Conservation (phyloP, 805 yeast genomes). For the Hanseniaspora guilliermondii region DNA sequence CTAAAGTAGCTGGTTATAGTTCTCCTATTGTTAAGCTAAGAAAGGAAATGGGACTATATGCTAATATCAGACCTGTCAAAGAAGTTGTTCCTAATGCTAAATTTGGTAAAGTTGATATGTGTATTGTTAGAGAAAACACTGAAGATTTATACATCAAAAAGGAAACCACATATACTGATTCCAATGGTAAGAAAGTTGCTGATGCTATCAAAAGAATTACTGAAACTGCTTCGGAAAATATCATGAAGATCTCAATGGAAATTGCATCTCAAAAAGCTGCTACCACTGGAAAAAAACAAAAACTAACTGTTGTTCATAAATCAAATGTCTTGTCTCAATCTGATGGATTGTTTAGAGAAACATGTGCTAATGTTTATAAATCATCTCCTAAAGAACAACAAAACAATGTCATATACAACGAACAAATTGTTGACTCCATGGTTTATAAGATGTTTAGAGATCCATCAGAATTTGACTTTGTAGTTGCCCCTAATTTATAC, state of each 20-base stretch:
- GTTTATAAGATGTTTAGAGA: constrained; percentile 98
- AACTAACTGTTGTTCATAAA: constrained; percentile 85
- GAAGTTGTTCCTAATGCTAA: constrained; percentile 67
- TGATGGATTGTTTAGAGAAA: constrained; percentile 93
- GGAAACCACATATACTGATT: constrained; percentile 55
- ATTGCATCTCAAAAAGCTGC: constrained; percentile 88
- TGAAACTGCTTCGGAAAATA: constrained; percentile 71
- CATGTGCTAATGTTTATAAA: constrained; percentile 36
- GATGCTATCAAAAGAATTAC: constrained; percentile 96
- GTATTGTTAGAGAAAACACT: constrained; percentile 95
- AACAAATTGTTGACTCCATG: constrained; percentile 98
- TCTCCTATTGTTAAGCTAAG: constrained; percentile 98
- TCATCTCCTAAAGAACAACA: constrained; percentile 42
- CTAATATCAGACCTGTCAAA: constrained; percentile 96
- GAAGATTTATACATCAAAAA: constrained; percentile 95
- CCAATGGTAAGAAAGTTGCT: constrained; percentile 80
- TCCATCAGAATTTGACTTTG: constrained; percentile 93
- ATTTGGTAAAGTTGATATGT: constrained; percentile 80
- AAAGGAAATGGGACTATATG: constrained; percentile 86
- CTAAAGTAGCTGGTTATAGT: constrained; percentile 90
- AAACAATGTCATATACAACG: constrained; percentile 57
- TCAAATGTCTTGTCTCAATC: constrained; percentile 85
- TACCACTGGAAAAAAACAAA: constrained; percentile 40
- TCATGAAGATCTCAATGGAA: constrained; percentile 82
- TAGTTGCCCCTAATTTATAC: constrained; percentile 95